phyloP scores from a whole-genome alignment of 768 basidiomycete genomes.

The Dioszegia hungarica region DNA sequence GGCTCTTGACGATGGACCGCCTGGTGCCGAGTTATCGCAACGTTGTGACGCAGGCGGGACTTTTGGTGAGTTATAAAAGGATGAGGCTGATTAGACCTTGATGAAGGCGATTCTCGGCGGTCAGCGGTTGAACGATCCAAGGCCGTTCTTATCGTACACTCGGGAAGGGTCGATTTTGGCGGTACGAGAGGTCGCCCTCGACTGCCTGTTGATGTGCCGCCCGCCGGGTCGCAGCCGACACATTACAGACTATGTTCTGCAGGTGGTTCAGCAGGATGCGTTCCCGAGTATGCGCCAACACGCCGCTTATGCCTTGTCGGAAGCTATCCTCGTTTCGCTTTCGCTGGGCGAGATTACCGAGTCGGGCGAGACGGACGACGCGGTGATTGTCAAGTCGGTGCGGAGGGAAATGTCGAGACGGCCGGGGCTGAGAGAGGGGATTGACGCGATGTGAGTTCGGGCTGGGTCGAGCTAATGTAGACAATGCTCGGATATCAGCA shows the following conservation, averaged over 20 bases:
- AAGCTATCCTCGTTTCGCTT: conserved; percentile 77
- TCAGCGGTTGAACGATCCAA: conserved; percentile 29
- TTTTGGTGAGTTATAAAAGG: conserved; percentile 63
- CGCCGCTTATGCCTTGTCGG: conserved; percentile 77
- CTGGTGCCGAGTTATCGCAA: conserved; percentile 93
- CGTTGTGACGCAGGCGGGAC: conserved; percentile 78
- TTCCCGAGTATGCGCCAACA: conserved; percentile 78
- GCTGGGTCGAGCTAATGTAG: neutral
- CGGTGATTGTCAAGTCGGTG: conserved; percentile 72
- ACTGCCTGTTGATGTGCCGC: conserved; percentile 73
- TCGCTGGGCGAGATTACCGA: conserved; percentile 83
- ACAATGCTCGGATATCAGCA: too few species aligned
- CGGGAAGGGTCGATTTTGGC: conserved; percentile 90
- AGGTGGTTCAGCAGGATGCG: conserved; percentile 78
- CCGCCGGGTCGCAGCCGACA: conserved; percentile 77
- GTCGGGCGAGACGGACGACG: conserved; percentile 58
- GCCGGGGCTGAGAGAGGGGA: conserved; percentile 62
- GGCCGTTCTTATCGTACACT: conserved; percentile 76
- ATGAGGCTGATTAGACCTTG: conserved; percentile 13
- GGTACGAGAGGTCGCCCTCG: conserved; percentile 88
- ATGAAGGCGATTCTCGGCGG: conserved; percentile 25
- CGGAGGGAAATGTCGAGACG: conserved; percentile 83
- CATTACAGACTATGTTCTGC: conserved; percentile 77
- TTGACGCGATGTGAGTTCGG: conserved; percentile 71
- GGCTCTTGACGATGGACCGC: conserved; percentile 91